These are phyloP conservation scores for Fragaria vesca DNA, from an alignment of 306 rosid species.

Conservation along the genomic window DNA sequence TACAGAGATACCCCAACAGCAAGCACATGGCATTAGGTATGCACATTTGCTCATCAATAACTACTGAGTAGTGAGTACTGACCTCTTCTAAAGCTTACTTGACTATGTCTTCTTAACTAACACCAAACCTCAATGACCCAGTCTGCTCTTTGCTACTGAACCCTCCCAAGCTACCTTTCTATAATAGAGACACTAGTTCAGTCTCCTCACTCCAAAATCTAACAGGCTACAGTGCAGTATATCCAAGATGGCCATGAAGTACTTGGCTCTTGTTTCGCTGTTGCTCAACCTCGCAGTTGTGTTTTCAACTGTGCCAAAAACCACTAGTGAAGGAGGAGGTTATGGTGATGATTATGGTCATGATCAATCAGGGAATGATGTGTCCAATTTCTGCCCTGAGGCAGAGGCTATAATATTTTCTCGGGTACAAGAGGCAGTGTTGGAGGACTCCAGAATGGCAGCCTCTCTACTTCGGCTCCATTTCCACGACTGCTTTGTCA, in stretches of 20 bases:
- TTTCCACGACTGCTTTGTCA: slow-evolving; percentile 89
- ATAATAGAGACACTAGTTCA: background rate
- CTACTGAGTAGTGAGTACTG: background rate
- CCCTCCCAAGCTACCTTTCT: slow-evolving; percentile 5
- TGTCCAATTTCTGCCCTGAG: slow-evolving; percentile 54
- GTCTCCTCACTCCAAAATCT: slow-evolving; percentile 5
- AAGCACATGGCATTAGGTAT: slow-evolving; percentile 29
- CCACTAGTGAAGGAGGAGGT: slow-evolving; percentile 29
- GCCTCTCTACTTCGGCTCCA: slow-evolving; percentile 88
- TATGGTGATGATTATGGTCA: slow-evolving; percentile 31
- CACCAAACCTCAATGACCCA: slow-evolving; percentile 11
- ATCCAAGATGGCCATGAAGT: slow-evolving; percentile 24
- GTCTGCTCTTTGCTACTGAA: background rate
- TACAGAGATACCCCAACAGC: too few species aligned
- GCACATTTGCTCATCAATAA: background rate
- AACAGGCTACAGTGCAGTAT: slow-evolving; percentile 13
- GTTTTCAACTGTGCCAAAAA: slow-evolving; percentile 21
- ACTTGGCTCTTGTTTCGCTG: slow-evolving; percentile 30
- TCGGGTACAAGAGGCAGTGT: slow-evolving; percentile 50
- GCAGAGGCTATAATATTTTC: slow-evolving; percentile 69
- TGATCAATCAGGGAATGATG: slow-evolving; percentile 32
- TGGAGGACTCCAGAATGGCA: slow-evolving; percentile 72
- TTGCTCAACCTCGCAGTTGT: slow-evolving; percentile 38
- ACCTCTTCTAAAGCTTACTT: background rate
- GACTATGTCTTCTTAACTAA: slow-evolving; percentile 24